Evolutionary conservation across 2,329 filamentous ascomycete genomes (phyloP), one percentile per base, ranked within the genome.

Genomic region (Venturia asperata): DNA sequence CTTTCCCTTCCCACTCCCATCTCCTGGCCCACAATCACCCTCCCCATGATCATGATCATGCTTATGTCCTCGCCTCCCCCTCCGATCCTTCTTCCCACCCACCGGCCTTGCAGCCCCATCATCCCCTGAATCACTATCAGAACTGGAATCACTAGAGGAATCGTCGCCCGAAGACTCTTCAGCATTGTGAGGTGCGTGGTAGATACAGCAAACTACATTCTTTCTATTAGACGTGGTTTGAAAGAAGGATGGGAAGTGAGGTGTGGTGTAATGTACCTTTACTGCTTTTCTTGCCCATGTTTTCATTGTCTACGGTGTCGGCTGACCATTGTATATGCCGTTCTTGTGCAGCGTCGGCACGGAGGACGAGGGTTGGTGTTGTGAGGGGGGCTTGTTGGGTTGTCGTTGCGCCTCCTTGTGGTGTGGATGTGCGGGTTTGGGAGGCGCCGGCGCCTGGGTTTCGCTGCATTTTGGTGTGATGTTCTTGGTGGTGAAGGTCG

Each of bases 281-380:
- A 21, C 91, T 96, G 69, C 86, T 93, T 79, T 97, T 99, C 77
- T 90, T 90, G 9, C 92, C 92, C 75, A 97, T 83, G 4, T 91
- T 91, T 77, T 99, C 94, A 73, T 99, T 99, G 77, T 99, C 92
- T 2, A 99, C 82, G 7, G 97, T 92, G 72, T 91, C 89, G 72
- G 94, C 90, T 7, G 91, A 91, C 94, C 94, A 99, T 75, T 90
- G 87, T 65, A 99, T 94, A 61, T 85, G 86, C 63, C 87, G 82
- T 21, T 79, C 75, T 64, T 78, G 73, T 19, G 72, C 70, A 0
- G 76, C 73, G 65, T 75, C 74, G 61, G 76, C 78, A 64, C 80
- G 77, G 10, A 82, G 73, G 30, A 65, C 42, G 5, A 65, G 64
- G 39, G 42, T 65, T 30, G 42, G 41, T 6, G 62, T n/a, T 55